These are phyloP conservation scores for Setaria viridis DNA, from an alignment of 202 grass and related monocot species.

Conservation along the genomic window DNA sequence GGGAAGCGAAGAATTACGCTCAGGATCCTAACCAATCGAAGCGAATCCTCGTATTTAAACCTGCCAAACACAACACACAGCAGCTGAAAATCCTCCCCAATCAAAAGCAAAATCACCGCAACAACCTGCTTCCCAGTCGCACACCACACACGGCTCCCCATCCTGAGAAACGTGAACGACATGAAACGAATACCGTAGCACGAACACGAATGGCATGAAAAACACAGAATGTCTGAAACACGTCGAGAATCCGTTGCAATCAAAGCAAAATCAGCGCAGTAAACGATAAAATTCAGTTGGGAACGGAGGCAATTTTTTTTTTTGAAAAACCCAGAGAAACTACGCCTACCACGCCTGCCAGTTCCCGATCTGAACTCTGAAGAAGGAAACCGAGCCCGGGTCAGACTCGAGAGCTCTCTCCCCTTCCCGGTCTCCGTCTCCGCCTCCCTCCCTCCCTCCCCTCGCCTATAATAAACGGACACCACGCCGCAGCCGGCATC, in stretches of 20 bases:
- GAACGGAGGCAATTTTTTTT: too few relatives aligned
- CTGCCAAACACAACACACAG: too few relatives aligned
- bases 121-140: not conserved
- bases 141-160: not conserved
- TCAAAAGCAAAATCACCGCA: not conserved
- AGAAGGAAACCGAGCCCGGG: not conserved
- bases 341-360: not conserved
- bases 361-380: not conserved
- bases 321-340: too few relatives aligned
- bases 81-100: not conserved
- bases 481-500: not conserved
- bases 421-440: not conserved
- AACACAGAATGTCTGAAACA: not conserved
- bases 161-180: not conserved
- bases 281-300: not conserved
- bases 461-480: conserved; percentile 18
- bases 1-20: too few relatives aligned
- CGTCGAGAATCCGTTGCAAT: not conserved
- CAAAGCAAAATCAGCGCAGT: not conserved
- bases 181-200: not conserved
- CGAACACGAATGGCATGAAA: not conserved
- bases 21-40: not conserved
- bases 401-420: not conserved
- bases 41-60: not conserved
- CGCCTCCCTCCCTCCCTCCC: not conserved